These are phyloP conservation scores for Calonectria ilicicola DNA, from an alignment of 2,329 filamentous ascomycete species.

Conservation along the genomic window DNA sequence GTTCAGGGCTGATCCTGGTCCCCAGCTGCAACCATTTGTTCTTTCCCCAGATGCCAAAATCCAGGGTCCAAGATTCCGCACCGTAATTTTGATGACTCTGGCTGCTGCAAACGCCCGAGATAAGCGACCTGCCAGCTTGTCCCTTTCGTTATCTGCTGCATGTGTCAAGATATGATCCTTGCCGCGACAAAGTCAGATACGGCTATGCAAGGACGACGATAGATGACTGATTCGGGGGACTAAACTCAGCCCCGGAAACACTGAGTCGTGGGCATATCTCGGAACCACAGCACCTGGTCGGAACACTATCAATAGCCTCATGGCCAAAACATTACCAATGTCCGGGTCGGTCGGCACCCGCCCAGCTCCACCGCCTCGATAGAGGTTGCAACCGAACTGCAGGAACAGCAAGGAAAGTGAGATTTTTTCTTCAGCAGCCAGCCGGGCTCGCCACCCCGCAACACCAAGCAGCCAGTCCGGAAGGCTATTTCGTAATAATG, in stretches of 20 bases:
- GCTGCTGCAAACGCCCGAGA: neutral
- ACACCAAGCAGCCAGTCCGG: neutral
- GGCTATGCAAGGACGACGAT: neutral
- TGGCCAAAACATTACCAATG: neutral
- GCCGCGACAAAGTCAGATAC: neutral
- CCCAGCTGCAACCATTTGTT: neutral
- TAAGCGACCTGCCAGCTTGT: neutral
- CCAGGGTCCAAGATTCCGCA: neutral
- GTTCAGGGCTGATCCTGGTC: neutral
- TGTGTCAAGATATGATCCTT: neutral
- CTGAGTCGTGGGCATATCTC: neutral
- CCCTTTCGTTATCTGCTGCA: neutral
- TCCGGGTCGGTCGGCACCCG: neutral
- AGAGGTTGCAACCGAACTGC: neutral
- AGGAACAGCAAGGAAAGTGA: constrained; percentile 9
- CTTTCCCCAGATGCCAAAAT: constrained; percentile 1
- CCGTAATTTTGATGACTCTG: neutral
- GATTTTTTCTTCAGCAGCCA: neutral
- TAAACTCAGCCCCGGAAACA: neutral
- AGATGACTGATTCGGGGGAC: neutral
- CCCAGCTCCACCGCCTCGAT: constrained; percentile 7
- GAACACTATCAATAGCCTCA: neutral
- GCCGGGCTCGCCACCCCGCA: neutral
- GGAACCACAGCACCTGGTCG: neutral
- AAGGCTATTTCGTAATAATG: neutral